Conservation (phyloP, 2,329 filamentous ascomycete species). For the Neonectria hederae region DNA sequence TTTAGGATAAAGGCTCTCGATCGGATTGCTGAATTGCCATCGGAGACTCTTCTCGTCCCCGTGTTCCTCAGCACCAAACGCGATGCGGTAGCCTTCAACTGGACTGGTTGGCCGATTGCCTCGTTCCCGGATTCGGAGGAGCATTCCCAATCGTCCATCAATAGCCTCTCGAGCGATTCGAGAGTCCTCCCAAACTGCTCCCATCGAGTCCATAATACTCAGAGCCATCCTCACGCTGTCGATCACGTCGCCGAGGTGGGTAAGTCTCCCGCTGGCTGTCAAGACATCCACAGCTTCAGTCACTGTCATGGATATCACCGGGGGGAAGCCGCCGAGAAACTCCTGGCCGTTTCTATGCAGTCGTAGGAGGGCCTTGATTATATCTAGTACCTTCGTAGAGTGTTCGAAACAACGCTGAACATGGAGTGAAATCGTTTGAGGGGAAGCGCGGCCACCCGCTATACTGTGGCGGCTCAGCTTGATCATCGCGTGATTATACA, state of each 20-base stretch:
- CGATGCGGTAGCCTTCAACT: slow-evolving; percentile 44
- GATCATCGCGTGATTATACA: slow-evolving; percentile 72
- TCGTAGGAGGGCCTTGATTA: slow-evolving; percentile 54
- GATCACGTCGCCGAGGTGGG: slow-evolving; percentile 61
- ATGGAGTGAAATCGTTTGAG: slow-evolving; percentile 54
- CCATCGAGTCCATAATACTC: slow-evolving; percentile 64
- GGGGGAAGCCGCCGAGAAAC: slow-evolving; percentile 59
- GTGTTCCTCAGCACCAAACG: slow-evolving; percentile 40
- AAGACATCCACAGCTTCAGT: slow-evolving; percentile 73
- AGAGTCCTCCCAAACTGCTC: slow-evolving; percentile 68
- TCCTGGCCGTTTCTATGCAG: slow-evolving; percentile 46
- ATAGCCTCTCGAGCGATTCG: slow-evolving; percentile 60
- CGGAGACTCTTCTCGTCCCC: slow-evolving; percentile 42
- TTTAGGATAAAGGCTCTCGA: slow-evolving; percentile 48
- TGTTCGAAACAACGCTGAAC: slow-evolving; percentile 61
- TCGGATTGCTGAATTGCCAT: slow-evolving; percentile 50
- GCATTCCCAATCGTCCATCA: slow-evolving; percentile 47
- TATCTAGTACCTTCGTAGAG: slow-evolving; percentile 61
- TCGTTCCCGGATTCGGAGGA: slow-evolving; percentile 48
- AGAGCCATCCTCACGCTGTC: slow-evolving; percentile 63
- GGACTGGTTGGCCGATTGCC: slow-evolving; percentile 42
- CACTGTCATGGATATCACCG: slow-evolving; percentile 70
- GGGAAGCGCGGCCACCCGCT: slow-evolving; percentile 49
- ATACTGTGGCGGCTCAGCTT: slow-evolving; percentile 71
- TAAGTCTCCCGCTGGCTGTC: slow-evolving; percentile 65